Conservation (phyloP, 2,329 filamentous ascomycete genomes). For the Emergomyces orientalis region DNA sequence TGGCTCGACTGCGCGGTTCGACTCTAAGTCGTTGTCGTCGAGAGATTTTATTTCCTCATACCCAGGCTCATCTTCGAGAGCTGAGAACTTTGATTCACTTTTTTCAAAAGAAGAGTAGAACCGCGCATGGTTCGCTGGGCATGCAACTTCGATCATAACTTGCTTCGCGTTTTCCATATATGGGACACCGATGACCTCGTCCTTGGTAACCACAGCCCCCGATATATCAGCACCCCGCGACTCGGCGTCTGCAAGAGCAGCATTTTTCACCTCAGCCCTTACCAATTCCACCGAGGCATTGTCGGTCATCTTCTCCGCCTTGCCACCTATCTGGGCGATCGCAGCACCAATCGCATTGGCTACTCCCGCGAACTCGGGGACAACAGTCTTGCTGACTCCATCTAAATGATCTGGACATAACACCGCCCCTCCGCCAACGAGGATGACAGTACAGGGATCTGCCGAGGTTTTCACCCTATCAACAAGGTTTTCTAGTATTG, state of each 20-base stretch:
- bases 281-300: conserved; percentile 30
- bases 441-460: conserved; percentile 43
- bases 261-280: conserved; percentile 16
- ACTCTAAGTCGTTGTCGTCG: not conserved
- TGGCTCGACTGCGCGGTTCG: not conserved
- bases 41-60: not conserved
- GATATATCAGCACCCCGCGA: conserved; percentile 17
- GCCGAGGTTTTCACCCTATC: conserved; percentile 51
- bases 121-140: conserved; percentile 2
- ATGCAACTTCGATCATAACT: conserved; percentile 26
- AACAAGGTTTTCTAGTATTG: conserved; percentile 43
- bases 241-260: conserved; percentile 19
- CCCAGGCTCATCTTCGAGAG: not conserved
- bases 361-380: conserved; percentile 45
- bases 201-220: conserved; percentile 40
- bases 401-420: conserved; percentile 41
- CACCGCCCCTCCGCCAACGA: conserved; percentile 51
- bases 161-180: conserved; percentile 43
- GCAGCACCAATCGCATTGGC: conserved; percentile 55
- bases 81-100: not conserved
- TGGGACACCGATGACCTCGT: conserved; percentile 46
- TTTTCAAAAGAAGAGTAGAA: conserved; percentile 2
- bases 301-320: conserved; percentile 43
- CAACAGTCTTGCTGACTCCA: conserved; percentile 44
- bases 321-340: conserved; percentile 47